Evolutionary conservation across 139 green algal genomes (phyloP).

Genomic region (Chlorella sp.): DNA sequence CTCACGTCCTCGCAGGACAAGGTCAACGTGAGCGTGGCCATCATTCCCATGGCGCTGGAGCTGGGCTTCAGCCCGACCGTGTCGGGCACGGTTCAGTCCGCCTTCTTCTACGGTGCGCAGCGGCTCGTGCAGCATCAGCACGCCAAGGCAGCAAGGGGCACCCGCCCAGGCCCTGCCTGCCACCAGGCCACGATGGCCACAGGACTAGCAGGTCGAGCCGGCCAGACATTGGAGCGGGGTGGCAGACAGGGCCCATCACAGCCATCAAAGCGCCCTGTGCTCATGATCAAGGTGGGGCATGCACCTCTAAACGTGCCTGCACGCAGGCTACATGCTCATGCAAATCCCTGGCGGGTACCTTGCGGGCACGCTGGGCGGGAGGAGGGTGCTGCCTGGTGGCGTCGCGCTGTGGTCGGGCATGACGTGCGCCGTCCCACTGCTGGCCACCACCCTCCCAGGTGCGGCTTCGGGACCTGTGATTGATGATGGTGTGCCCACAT

Average conservation of each 20-base stretch:
- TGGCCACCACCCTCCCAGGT: slow-evolving; percentile 51
- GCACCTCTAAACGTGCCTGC: too few relatives aligned
- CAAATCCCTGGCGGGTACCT: slow-evolving; percentile 90
- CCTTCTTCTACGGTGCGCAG: slow-evolving; percentile 31
- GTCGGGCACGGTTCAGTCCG: slow-evolving; percentile 77
- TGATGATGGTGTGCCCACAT: too few relatives aligned
- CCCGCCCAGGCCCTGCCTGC: neutral
- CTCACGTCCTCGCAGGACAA: slow-evolving; percentile 43
- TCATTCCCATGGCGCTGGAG: slow-evolving; percentile 94
- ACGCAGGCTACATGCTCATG: slow-evolving; percentile 47
- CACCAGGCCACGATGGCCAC: neutral
- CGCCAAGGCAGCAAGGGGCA: neutral
- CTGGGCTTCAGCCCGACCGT: slow-evolving; percentile 80
- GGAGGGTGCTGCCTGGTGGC: slow-evolving; percentile 64
- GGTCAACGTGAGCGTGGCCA: slow-evolving; percentile 95
- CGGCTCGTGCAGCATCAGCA: neutral
- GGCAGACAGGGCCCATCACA: too few relatives aligned
- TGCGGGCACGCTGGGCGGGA: slow-evolving; percentile 52
- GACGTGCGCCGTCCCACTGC: slow-evolving; percentile 67
- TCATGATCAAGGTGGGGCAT: too few relatives aligned
- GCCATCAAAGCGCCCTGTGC: too few relatives aligned
- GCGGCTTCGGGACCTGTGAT: too few relatives aligned
- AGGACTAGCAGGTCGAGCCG: too few relatives aligned
- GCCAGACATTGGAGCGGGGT: neutral
- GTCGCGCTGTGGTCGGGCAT: slow-evolving; percentile 76